Evolutionary conservation across 495 filamentous ascomycete genomes (phyloP), one percentile per base, ranked within the genome.

Genomic region (Hypoxylon fuscum): DNA sequence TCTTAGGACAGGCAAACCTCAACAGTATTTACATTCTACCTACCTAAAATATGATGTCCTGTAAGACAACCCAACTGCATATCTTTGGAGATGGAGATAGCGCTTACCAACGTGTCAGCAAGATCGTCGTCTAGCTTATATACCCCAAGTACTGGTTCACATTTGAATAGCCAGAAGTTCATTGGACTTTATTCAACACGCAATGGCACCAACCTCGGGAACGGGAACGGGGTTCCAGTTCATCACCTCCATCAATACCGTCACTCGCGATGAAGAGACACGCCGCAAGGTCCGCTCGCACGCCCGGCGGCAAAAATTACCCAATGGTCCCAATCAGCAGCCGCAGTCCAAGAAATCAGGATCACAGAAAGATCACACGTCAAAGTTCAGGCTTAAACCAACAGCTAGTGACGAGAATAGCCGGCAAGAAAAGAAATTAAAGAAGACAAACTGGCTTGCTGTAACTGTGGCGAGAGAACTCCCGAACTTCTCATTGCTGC

Each of bases 241-340:
- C 63, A 72, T 72, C 23, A 72, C 69, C 35, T 72, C 69, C 21
- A 72, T 72, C 45, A 72, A 67, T 45, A 72, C 69, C 9, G 69
- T 72, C 29, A 59, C 60, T 38, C 69, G 67, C 40, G 69, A 72
- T 66, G 69, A 69, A n/a, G 69, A 72, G 46, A 72, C 69, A 7
- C 66, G 69, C 25, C 66, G 69, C 22, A 72, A 56, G 21, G 69
- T 72, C 29, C 66, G 69, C 17, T 72, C 69, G 20, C 69, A 72
- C 41, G 69, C 69, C 8, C 45, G 69, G 25, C 59, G 69, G 22
- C 69, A 72, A 44, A 72, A 67, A 56, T 60, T 72, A n/a, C 52
- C 69, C 8, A 64, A 54, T n/a, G 57, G 46, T 1, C 59, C 53
- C 43, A 59, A 29, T 15, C 60, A 65, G 52, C 59, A 62, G n/a